Conservation (phyloP, 441 rosid species). For the Populus hybrid region DNA sequence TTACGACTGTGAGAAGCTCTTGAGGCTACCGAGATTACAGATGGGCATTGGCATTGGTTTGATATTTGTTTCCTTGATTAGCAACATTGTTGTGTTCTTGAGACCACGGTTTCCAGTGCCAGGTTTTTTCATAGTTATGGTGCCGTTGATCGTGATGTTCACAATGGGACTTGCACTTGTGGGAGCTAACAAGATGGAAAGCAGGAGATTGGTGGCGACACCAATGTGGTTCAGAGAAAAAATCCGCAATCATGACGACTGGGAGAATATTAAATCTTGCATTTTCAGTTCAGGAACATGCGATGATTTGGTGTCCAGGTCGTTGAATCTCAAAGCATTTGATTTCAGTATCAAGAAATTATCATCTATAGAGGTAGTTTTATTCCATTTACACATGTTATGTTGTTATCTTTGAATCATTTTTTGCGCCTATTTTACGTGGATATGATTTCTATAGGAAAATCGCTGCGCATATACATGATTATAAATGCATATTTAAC, state of each 20-base stretch:
- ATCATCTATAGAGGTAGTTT: constrained; percentile 49
- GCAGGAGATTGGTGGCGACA: constrained; percentile 46
- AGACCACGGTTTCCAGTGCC: constrained; percentile 43
- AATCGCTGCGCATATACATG: too few relatives aligned
- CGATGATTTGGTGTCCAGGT: constrained; percentile 35
- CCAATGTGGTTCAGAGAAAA: constrained; percentile 54
- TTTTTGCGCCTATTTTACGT: too few relatives aligned
- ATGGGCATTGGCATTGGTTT: constrained; percentile 41
- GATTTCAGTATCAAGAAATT: constrained; percentile 36
- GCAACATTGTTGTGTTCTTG: constrained; percentile 41
- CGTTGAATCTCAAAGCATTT: too few relatives aligned
- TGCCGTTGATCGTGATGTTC: constrained; percentile 47
- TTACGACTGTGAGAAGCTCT: constrained; percentile 67
- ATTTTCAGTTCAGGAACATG: constrained; percentile 45
- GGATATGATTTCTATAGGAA: too few relatives aligned
- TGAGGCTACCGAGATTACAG: constrained; percentile 54
- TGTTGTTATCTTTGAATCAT: too few relatives aligned
- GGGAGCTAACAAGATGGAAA: constrained; percentile 54
- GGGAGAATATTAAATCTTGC: constrained; percentile 68
- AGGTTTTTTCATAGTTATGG: constrained; percentile 48
- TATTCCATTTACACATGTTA: too few relatives aligned
- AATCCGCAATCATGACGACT: constrained; percentile 35
- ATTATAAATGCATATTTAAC: too few relatives aligned
- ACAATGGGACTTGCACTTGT: constrained; percentile 54
- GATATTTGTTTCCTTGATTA: constrained; percentile 44